phyloP scores from a whole-genome alignment of 1,284 basidiomycete genomes.

The Rhodotorula sp. region DNA sequence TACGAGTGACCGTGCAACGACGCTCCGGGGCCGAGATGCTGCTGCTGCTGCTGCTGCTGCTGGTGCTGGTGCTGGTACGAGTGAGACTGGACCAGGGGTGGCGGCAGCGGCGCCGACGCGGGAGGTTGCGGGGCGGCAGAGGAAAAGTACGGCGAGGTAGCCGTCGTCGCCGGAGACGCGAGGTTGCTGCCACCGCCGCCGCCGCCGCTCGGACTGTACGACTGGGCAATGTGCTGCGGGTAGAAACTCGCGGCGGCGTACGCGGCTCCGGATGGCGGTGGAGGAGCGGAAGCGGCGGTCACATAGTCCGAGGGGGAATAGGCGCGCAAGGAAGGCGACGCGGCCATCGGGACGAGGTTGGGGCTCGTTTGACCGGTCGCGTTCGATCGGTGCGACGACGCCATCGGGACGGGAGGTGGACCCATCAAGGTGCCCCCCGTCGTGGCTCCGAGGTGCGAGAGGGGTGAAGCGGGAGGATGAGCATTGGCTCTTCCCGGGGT shows the following conservation, averaged over 20 bases:
- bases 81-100: not conserved
- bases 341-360: not conserved
- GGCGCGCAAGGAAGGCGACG: slow-evolving; percentile 5
- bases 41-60: slow-evolving; percentile 1
- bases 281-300: not conserved
- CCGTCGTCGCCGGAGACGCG: not conserved
- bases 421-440: not conserved
- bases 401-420: not conserved
- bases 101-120: not conserved
- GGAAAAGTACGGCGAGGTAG: not conserved
- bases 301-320: slow-evolving; percentile 30
- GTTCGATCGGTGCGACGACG: not conserved
- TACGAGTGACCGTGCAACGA: not conserved
- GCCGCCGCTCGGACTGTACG: slow-evolving; percentile 4
- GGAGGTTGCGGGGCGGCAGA: not conserved
- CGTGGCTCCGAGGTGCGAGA: not conserved
- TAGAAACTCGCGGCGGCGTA: slow-evolving; percentile 25
- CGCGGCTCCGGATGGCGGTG: not conserved
- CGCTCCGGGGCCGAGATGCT: not conserved
- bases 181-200: not conserved
- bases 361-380: not conserved
- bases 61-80: not conserved
- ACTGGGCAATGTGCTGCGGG: slow-evolving; percentile 34
- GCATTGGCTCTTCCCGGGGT: not conserved
- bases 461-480: slow-evolving; percentile 1